Evolutionary conservation across 2,329 filamentous ascomycete species (phyloP), one percentile per base, ranked within the genome.

Genomic region (Aquanectria penicillioides): DNA sequence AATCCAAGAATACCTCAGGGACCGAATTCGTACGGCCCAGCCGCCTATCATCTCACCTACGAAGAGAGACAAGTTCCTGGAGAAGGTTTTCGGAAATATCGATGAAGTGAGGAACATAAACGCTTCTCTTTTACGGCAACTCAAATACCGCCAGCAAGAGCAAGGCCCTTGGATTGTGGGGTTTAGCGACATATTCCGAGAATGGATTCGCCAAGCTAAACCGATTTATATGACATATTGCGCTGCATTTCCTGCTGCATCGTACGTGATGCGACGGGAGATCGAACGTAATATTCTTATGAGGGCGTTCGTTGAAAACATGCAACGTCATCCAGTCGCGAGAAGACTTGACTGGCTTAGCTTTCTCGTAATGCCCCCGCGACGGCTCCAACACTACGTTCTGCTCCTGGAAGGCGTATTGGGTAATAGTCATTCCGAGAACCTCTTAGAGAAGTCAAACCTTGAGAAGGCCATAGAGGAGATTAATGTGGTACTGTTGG

Each of bases 141-240:
- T 99, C 69, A 98, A 98, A 72, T 99, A 98, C 73, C 88, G 95
- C 20, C 95, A 99, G 74, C 91, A 95, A 70, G 95, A 98, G 73
- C 94, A 99, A 78, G 95, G 95, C 0, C 95, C 95, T 0, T 99
- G 93, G 88, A 89, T 99, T 57, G 83, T 86, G 11, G 95, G 95
- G 3, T 97, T 97, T 77, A 97, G 94, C 73, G 95, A 98, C 71
- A 92, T 99, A 46, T 98, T 99, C 81, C 85, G 95, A 57, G 95
- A 99, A 78, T 99, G 95, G 95, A 97, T 98, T 62, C 87, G 95
- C 63, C 98, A 97, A 75, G 95, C 95, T 25, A 93, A 90, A 74
- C 81, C 85, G 3, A 90, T 92, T 10, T 99, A 98, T 73, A 88
- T 97, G 59, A 93, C 97, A 57, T 99, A 98, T 74, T 94, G 94